Percentiles rank a stretch among this genome's conserved stretches.
These are phyloP conservation scores for Cenchrus fungigraminus DNA, from an alignment of 176 grass and related monocot genomes.

Conservation along the genomic window DNA sequence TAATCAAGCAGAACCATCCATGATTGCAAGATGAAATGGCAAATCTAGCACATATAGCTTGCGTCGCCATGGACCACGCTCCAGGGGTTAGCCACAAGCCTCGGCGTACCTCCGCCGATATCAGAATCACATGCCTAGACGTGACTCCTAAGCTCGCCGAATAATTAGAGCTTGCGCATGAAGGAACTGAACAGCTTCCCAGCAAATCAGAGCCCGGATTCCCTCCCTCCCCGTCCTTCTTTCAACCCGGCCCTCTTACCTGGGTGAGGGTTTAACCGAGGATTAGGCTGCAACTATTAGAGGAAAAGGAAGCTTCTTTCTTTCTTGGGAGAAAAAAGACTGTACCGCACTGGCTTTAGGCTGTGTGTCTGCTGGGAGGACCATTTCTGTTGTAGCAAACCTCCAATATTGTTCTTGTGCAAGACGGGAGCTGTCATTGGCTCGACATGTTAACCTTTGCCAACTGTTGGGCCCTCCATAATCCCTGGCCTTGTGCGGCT, in stretches of 20 bases:
- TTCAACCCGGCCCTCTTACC: neutral
- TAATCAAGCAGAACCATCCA: constrained; percentile 44
- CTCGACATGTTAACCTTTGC: constrained; percentile 48
- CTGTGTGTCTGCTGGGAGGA: constrained; percentile 40
- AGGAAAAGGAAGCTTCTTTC: constrained; percentile 57
- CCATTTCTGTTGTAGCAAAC: constrained; percentile 52
- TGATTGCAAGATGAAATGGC: constrained; percentile 41
- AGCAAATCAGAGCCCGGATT: constrained; percentile 45
- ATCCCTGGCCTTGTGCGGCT: constrained; percentile 37
- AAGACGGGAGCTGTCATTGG: constrained; percentile 43
- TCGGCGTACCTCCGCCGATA: neutral
- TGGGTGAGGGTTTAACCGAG: neutral
- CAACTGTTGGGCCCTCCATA: constrained; percentile 53
- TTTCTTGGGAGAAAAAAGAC: constrained; percentile 54
- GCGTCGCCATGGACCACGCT: constrained; percentile 43
- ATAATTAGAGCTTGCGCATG: constrained; percentile 54
- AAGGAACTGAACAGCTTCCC: constrained; percentile 50
- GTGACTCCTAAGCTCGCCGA: constrained; percentile 47
- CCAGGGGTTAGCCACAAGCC: constrained; percentile 32
- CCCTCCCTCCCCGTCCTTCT: constrained; percentile 21
- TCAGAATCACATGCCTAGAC: constrained; percentile 44
- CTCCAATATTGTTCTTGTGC: constrained; percentile 47
- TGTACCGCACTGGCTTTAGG: constrained; percentile 42
- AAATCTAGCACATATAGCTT: constrained; percentile 36
- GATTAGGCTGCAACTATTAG: constrained; percentile 34